A percentile compares a stretch with the other conserved stretches of the same genome.
phyloP scores from a whole-genome alignment of 108 stramenopile species.

The Skeletonema costatum region DNA sequence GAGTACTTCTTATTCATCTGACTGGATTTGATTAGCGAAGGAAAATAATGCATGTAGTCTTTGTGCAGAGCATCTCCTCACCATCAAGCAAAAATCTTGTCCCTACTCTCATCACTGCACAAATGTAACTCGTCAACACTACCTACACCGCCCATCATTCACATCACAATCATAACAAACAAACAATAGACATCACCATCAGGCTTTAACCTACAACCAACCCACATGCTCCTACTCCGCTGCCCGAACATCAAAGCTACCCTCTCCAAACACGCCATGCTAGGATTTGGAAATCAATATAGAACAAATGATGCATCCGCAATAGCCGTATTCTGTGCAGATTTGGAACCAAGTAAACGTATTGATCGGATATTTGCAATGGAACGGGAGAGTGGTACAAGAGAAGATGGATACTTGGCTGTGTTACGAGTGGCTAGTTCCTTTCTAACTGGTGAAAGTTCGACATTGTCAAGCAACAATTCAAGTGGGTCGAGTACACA shows the following conservation, averaged over 20 bases:
- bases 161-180: not conserved
- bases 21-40: not conserved
- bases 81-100: not conserved
- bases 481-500: slow-evolving; percentile 22
- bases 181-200: slow-evolving; percentile 70
- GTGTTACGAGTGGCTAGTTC: slow-evolving; percentile 65
- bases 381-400: slow-evolving; percentile 46
- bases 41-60: not conserved
- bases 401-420: slow-evolving; percentile 69
- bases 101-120: not conserved
- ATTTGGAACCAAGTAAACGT: slow-evolving; percentile 73
- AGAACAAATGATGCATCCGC: slow-evolving; percentile 68
- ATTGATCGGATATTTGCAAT: slow-evolving; percentile 65
- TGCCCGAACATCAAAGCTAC: slow-evolving; percentile 48
- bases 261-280: slow-evolving; percentile 70
- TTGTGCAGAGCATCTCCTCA: not conserved
- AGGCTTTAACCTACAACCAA: slow-evolving; percentile 87
- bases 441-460: slow-evolving; percentile 77
- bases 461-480: not conserved
- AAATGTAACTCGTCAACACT: no score
- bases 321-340: slow-evolving; percentile 76
- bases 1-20: slow-evolving; percentile 20
- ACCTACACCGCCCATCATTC: no score
- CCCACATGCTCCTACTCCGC: slow-evolving; percentile 76
- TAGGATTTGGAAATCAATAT: slow-evolving; percentile 79